phyloP scores from a whole-genome alignment of 2,329 filamentous ascomycete species.

The Arachnopeziza araneosa region DNA sequence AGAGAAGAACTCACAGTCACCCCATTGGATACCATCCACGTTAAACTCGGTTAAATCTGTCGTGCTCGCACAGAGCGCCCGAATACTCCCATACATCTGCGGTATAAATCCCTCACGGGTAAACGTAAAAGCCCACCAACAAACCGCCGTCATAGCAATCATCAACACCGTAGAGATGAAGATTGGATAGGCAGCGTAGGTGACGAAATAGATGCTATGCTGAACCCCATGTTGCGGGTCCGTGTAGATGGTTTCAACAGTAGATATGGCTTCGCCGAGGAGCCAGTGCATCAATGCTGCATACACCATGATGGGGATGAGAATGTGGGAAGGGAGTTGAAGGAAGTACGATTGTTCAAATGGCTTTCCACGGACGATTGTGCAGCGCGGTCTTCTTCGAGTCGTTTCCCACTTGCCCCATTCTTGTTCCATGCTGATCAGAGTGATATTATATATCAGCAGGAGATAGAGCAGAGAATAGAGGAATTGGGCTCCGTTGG shows the following conservation, averaged over 20 bases:
- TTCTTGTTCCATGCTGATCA: slow-evolving; percentile 22
- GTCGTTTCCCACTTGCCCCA: slow-evolving; percentile 16
- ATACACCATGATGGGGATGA: not conserved
- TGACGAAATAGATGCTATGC: slow-evolving; percentile 16
- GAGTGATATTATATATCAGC: slow-evolving; percentile 18
- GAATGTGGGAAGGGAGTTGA: not conserved
- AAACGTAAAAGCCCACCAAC: slow-evolving; percentile 21
- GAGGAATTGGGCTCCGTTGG: slow-evolving; percentile 19
- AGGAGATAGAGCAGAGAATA: slow-evolving; percentile 17
- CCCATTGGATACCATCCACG: slow-evolving; percentile 13
- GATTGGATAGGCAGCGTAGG: slow-evolving; percentile 17
- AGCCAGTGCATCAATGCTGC: slow-evolving; percentile 20
- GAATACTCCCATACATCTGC: slow-evolving; percentile 20
- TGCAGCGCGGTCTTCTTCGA: slow-evolving; percentile 12
- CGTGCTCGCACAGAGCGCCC: slow-evolving; percentile 17
- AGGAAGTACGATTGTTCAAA: slow-evolving; percentile 4
- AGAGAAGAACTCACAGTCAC: slow-evolving; percentile 12
- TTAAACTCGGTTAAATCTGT: slow-evolving; percentile 16
- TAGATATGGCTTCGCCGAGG: slow-evolving; percentile 16
- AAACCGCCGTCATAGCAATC: slow-evolving; percentile 15
- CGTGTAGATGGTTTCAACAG: slow-evolving; percentile 16
- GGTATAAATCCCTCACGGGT: slow-evolving; percentile 18
- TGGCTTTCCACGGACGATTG: slow-evolving; percentile 11
- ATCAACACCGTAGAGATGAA: slow-evolving; percentile 17
- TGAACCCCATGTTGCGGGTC: slow-evolving; percentile 11